A percentile compares a stretch with the other conserved stretches of the same genome.
These are phyloP conservation scores for Persicaria tinctoria DNA, from an alignment of 148 eudicot species.

Conservation along the genomic window DNA sequence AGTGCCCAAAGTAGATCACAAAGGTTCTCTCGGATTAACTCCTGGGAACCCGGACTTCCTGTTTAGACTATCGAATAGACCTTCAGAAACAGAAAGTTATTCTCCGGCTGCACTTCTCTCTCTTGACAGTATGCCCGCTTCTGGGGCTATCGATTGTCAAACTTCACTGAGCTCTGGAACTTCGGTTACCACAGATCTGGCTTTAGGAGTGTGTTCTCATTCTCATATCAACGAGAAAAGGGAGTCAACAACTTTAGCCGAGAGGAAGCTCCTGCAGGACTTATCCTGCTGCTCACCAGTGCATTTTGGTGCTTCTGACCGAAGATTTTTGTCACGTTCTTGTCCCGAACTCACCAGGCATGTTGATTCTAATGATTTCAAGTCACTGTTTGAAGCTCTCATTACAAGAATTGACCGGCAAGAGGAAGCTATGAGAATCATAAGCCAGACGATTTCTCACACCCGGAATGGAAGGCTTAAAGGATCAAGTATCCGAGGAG, in stretches of 20 bases:
- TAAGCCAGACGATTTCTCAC: constrained; percentile 40
- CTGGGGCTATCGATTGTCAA: constrained; percentile 29
- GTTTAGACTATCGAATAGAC: constrained; percentile 18
- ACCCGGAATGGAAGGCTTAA: constrained; percentile 27
- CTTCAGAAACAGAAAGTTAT: constrained; percentile 24
- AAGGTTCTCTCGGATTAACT: constrained; percentile 7
- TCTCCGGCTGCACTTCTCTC: constrained; percentile 16
- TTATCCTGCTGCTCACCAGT: background rate
- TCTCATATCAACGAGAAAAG: constrained; percentile 23
- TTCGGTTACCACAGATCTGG: constrained; percentile 53
- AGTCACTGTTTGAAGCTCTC: constrained; percentile 44
- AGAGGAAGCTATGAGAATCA: constrained; percentile 48
- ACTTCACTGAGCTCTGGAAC: constrained; percentile 43
- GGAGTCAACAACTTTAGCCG: constrained; percentile 13
- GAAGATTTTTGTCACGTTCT: background rate
- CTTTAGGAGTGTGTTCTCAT: constrained; percentile 24
- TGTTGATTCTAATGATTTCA: constrained; percentile 29
- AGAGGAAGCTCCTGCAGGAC: constrained; percentile 8
- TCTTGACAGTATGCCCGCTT: constrained; percentile 24
- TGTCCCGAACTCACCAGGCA: constrained; percentile 10
- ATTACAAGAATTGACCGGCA: constrained; percentile 46
- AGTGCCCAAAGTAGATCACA: too few species aligned
- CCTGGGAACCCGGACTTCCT: constrained; percentile 18
- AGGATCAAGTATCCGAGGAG: constrained; percentile 39
- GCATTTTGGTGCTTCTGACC: background rate